Base-by-base conservation (phyloP, 108 stramenopile species). In the Schizochytrium sp. region DNA sequence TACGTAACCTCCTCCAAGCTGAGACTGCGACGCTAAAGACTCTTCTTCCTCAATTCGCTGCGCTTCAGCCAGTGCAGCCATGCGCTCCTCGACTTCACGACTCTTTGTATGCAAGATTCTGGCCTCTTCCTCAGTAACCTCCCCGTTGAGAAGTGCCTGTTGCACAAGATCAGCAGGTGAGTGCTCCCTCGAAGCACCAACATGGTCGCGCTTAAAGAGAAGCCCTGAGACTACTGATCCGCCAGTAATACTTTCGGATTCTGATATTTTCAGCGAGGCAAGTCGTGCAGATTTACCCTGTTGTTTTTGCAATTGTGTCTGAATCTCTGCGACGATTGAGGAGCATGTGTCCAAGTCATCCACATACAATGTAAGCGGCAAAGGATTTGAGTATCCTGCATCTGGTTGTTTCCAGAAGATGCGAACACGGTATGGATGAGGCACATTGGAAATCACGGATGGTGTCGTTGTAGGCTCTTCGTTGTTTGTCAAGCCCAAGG, bases 101-200 rank as follows among this genome's bases (percentile, higher is more conserved):
- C 53, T 83, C 73, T 83, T 83, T 19, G 38, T 4, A n/a, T 50
- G 46, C 49, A 83, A 50, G 7, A 53, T 53, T 7, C 10, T 8
- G 46, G 73, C 73, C 73, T 83, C 73, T 53, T 83, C 73, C 45
- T 83, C 73, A 4, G 73, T 46, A 4, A 83, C 19, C 19, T 83
- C 73, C 28, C 73, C 73, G 19, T 83, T 83, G 7, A 83, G 46
- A 47, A 83, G 73, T 17, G 73, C 73, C 44, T 83, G 73, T 19
- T 83, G 73, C 10, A 83, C 73, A 8, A 83, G 50, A 19, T 83
- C 73, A n/a, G 40, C 49, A 53, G 73, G 73, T 12, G 47, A 28
- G 15, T 83, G 49, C 19, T 4, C 45, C 49, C 8, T 19, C 50
- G 41, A 41, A 50, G 73, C 7, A n/a, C 46, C 4, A 50, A 83